Evolutionary conservation across 305 asterid genomes (phyloP), one percentile per base, ranked within the genome.

Genomic region (Solanum chacoense): DNA sequence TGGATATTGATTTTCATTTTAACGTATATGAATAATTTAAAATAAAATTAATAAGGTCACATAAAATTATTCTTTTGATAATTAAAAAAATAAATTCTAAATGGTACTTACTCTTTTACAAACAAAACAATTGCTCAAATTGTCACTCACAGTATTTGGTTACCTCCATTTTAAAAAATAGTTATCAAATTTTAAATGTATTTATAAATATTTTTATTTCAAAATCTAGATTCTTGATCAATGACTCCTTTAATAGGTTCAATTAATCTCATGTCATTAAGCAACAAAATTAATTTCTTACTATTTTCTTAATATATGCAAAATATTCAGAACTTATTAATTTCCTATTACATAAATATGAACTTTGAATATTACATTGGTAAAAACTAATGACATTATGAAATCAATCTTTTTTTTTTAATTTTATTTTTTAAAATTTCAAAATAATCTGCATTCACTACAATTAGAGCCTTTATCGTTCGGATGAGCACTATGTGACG

Each of bases 371-470:
- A 72, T 72, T 29, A 7, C n/a, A 2, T 29, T 72, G 9, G 37
- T 34, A 29, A 72, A 3, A 18, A 3, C 24, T 55, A 55, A 18
- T 18, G 67, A 29, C 37, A 29, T 29, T 29, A 29, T 72, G 12
- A 31, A 7, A 72, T 29, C 37, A 2, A 72, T 72, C 11, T 26
- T 26, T 28, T 11, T 65, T 65, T 13, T 12, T 12, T 3, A 13
- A 13, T 45, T 13, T 5, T 45, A 5, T 0, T 45, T 45, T 45
- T 45, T 0, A 0, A 42, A 40, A 45, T 45, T 45, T 0, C 59
- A 45, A 45, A 45, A 45, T 42, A 42, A 42, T 0, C 0, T 16
- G 0, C 0, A 0, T 0, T 0, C 59, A 3, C 20, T 45, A 45
- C 7, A 45, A 45, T 2, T 13, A n/a, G n/a, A 1, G 0, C 3